Percentiles rank a stretch among this genome's conserved stretches.
phyloP scores from a whole-genome alignment of 345 rosid species.

The Moringa oleifera region DNA sequence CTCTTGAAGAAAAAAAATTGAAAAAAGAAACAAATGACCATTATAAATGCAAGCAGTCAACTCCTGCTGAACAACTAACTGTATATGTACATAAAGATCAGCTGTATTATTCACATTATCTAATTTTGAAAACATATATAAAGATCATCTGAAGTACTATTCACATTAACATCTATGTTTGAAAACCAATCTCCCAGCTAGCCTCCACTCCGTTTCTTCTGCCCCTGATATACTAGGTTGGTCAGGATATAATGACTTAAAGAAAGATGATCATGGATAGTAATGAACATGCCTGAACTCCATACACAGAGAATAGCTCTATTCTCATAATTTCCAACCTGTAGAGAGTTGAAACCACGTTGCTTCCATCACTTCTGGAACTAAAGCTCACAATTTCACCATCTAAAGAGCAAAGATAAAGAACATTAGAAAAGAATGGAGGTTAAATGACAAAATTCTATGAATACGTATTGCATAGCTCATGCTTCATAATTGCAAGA shows the following conservation, averaged over 20 bases:
- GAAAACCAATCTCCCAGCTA: background rate
- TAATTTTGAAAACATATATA: too few relatives aligned
- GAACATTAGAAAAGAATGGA: background rate
- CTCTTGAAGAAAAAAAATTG: background rate
- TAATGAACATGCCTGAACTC: constrained; percentile 58
- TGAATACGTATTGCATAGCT: background rate
- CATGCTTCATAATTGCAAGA: background rate
- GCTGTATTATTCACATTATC: too few relatives aligned
- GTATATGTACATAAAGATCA: too few relatives aligned
- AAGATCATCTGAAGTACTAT: too few relatives aligned
- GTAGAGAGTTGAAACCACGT: constrained; percentile 49
- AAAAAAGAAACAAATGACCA: background rate
- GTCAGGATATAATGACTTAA: background rate
- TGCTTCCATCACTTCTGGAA: constrained; percentile 37
- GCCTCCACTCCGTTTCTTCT: background rate
- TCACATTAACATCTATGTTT: too few relatives aligned
- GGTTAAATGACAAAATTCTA: background rate
- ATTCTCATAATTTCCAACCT: constrained; percentile 75
- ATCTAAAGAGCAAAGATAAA: constrained; percentile 50
- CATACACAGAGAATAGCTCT: constrained; percentile 78
- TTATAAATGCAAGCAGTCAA: background rate
- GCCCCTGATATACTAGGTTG: background rate
- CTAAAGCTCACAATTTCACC: constrained; percentile 39
- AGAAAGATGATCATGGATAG: constrained; percentile 8
- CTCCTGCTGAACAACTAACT: too few relatives aligned